Percentiles rank a stretch among this genome's conserved stretches.
phyloP scores from a whole-genome alignment of 2,329 filamentous ascomycete species.

The Talaromyces pinophilus region DNA sequence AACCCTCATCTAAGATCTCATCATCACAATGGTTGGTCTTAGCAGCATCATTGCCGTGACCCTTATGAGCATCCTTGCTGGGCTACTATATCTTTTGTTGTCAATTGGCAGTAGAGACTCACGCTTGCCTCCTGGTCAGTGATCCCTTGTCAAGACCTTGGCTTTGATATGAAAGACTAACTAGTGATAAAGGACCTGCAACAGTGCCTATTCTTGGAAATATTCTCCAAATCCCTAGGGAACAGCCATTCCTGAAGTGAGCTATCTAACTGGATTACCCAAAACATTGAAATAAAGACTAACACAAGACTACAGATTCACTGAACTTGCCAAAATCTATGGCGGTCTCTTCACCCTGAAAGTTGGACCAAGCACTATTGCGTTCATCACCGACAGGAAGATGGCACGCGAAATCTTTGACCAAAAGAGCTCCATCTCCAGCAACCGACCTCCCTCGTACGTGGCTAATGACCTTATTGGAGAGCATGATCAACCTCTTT shows the following conservation, averaged over 20 bases:
- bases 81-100: neutral
- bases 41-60: neutral
- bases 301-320: conserved; percentile 36
- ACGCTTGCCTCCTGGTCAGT: conserved; percentile 3
- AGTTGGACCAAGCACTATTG: conserved; percentile 43
- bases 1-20: neutral
- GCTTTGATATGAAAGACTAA: neutral
- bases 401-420: conserved; percentile 50
- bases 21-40: neutral
- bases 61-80: neutral
- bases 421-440: conserved; percentile 49
- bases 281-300: neutral
- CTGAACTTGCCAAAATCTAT: conserved; percentile 48
- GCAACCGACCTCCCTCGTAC: conserved; percentile 42
- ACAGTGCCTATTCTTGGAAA: conserved; percentile 20
- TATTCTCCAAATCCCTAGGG: conserved; percentile 20
- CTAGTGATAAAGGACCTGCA: conserved; percentile 24
- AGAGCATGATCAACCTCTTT: conserved; percentile 50
- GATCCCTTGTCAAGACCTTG: neutral
- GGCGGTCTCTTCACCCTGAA: conserved; percentile 50
- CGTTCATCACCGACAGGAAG: conserved; percentile 45
- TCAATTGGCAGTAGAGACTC: neutral
- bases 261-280: neutral
- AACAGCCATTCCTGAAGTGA: conserved; percentile 11
- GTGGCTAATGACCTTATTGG: conserved; percentile 49